These are phyloP conservation scores for Leccinum boreale DNA, from an alignment of 768 basidiomycete genomes.

Conservation along the genomic window DNA sequence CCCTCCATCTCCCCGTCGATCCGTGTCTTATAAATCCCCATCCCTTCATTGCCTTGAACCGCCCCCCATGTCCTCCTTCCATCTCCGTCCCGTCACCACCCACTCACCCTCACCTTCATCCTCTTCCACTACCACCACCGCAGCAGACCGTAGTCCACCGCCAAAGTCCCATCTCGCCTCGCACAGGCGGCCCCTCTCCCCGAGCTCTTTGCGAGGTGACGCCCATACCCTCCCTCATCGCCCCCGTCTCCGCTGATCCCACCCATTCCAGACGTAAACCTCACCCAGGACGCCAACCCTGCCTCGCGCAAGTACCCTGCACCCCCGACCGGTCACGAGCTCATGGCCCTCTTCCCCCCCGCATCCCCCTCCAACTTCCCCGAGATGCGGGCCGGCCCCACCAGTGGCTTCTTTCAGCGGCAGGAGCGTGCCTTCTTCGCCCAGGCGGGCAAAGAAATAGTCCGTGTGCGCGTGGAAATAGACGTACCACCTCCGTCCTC, in stretches of 20 bases:
- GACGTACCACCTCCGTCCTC: conserved; percentile 40
- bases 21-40: conserved; percentile 24
- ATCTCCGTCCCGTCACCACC: conserved; percentile 55
- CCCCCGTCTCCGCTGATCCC: conserved; percentile 13
- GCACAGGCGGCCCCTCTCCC: conserved; percentile 56
- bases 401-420: conserved; percentile 67
- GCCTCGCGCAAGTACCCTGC: conserved; percentile 62
- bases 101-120: conserved; percentile 53
- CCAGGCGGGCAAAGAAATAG: conserved; percentile 72
- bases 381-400: conserved; percentile 59
- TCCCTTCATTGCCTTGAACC: conserved; percentile 7
- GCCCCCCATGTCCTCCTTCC: conserved; percentile 46
- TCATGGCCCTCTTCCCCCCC: conserved; percentile 83
- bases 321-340: conserved; percentile 76
- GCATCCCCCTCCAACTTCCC: conserved; percentile 55
- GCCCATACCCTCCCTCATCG: neutral
- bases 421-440: conserved; percentile 83
- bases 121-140: conserved; percentile 46
- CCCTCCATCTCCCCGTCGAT: conserved; percentile 17
- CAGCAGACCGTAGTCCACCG: conserved; percentile 41
- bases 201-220: conserved; percentile 58
- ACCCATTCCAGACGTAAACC: conserved; percentile 54
- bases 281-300: conserved; percentile 49
- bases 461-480: conserved; percentile 69
- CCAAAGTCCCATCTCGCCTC: conserved; percentile 27